Percentiles rank a stretch among this genome's conserved stretches.
Conservation (phyloP, 345 rosid species). For the Eucalyptus cladocalyx region DNA sequence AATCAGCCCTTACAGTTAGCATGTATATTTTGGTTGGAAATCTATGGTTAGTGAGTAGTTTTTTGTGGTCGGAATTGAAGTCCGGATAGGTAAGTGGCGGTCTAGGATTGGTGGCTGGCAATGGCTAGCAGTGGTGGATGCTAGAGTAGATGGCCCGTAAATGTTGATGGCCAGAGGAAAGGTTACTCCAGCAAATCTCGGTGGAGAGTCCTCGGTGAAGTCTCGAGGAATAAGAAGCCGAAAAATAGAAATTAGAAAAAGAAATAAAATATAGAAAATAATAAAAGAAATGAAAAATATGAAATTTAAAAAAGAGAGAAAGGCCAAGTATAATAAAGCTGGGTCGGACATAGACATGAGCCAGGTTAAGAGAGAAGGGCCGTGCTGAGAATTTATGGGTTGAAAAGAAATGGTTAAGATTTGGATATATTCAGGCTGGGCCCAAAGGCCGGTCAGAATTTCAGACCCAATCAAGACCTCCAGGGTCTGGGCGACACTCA, state of each 20-base stretch:
- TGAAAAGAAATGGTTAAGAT: neutral
- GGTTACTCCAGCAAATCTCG: neutral
- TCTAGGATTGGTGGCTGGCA: neutral
- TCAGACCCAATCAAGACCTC: fast-evolving
- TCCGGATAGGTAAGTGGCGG: no score
- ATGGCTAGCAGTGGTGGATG: neutral
- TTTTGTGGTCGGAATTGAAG: neutral
- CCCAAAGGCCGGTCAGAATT: neutral
- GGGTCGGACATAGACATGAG: neutral
- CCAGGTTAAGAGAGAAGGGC: neutral
- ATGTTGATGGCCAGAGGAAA: neutral
- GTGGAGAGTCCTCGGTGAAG: neutral
- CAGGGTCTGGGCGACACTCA: neutral
- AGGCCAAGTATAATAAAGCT: neutral
- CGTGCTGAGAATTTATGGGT: neutral
- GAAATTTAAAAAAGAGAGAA: neutral
- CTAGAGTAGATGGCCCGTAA: neutral
- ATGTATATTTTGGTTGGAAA: neutral
- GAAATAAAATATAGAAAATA: no score
- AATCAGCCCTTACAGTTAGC: neutral
- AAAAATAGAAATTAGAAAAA: neutral
- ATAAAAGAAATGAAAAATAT: no score
- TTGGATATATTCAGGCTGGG: neutral
- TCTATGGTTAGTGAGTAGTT: neutral
- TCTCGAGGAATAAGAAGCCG: neutral